phyloP scores from a whole-genome alignment of 306 rosid genomes.

The Gastrolobium villosum region DNA sequence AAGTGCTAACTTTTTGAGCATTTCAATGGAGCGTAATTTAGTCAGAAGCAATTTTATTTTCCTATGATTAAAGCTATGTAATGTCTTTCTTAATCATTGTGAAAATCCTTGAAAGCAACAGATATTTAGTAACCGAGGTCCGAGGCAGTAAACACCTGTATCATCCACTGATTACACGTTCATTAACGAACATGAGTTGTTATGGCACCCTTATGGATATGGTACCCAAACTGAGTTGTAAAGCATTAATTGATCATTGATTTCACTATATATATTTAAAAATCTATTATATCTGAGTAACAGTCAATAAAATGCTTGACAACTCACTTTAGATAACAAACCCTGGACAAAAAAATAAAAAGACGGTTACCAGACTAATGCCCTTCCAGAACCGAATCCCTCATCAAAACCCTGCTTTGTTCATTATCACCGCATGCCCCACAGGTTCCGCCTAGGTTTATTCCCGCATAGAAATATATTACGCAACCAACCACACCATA shows the following conservation, averaged over 20 bases:
- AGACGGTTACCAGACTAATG: background rate
- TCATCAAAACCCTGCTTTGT: constrained; percentile 3
- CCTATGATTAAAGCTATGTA: background rate
- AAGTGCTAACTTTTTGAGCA: background rate
- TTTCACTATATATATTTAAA: background rate
- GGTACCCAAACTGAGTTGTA: constrained; percentile 4
- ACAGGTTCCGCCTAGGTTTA: background rate
- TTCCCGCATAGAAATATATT: background rate
- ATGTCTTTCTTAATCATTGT: background rate
- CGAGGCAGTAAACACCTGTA: background rate
- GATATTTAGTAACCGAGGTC: background rate
- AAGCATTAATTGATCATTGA: constrained; percentile 1
- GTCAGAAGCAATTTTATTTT: background rate
- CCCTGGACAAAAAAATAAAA: background rate
- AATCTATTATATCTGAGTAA: constrained; percentile 8
- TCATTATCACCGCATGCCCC: constrained; percentile 22
- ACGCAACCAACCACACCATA: constrained; percentile 6
- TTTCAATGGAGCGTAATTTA: background rate
- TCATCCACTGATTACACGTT: constrained; percentile 9
- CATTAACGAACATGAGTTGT: constrained; percentile 18
- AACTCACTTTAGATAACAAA: background rate
- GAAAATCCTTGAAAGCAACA: constrained; percentile 17
- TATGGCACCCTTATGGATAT: constrained; percentile 3
- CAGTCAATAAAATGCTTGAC: constrained; percentile 17
- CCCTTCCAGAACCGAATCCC: constrained; percentile 12